These are phyloP conservation scores for Metarhizium guizhouense DNA, from an alignment of 2,329 filamentous ascomycete species.

Conservation along the genomic window DNA sequence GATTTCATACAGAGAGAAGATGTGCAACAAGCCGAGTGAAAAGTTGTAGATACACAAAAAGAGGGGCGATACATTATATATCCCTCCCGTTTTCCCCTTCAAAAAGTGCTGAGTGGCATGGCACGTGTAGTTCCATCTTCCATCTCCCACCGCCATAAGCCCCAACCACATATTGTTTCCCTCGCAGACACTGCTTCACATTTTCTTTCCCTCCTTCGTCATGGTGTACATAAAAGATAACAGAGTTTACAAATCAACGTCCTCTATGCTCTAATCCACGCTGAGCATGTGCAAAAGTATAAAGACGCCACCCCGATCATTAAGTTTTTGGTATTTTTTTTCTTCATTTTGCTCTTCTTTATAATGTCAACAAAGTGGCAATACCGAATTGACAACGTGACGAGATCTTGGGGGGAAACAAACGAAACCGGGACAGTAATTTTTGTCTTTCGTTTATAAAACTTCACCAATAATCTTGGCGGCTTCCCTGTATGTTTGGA, in stretches of 20 bases:
- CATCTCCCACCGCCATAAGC: slow-evolving; percentile 1
- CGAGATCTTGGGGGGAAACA: background rate
- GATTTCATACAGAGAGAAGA: slow-evolving; percentile 3
- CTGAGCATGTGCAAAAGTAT: background rate
- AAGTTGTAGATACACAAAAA: background rate
- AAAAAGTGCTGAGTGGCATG: background rate
- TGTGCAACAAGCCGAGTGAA: slow-evolving; percentile 8
- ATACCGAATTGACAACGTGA: background rate
- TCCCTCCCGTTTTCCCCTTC: background rate
- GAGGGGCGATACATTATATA: slow-evolving; percentile 3
- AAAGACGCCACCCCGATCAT: background rate
- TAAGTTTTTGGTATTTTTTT: background rate
- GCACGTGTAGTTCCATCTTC: background rate
- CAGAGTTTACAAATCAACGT: background rate
- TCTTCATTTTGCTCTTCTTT: background rate
- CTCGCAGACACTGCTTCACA: background rate
- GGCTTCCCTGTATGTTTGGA: slow-evolving; percentile 93
- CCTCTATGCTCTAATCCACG: slow-evolving; percentile 1
- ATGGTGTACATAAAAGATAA: slow-evolving; percentile 2
- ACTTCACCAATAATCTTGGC: slow-evolving; percentile 98
- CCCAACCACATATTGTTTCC: background rate
- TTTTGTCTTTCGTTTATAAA: slow-evolving; percentile 41
- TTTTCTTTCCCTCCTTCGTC: background rate
- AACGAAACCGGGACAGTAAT: background rate
- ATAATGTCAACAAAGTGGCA: background rate